Evolutionary conservation across 257 asterid genomes (phyloP).

Genomic region (Petunia secreta): DNA sequence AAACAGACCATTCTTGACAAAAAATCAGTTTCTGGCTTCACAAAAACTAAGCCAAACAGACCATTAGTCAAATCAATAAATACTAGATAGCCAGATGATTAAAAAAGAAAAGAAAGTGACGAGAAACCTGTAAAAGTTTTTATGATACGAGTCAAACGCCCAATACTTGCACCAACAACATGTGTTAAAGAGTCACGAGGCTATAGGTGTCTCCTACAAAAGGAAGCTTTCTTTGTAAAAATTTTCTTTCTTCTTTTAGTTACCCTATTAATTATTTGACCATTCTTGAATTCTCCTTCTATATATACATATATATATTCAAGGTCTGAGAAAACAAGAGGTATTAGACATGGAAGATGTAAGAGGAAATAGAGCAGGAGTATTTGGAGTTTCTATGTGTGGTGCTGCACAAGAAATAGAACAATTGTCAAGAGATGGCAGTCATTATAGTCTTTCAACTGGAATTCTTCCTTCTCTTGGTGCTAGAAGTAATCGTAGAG

Average conservation of each 20-base stretch:
- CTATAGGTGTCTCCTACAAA: neutral
- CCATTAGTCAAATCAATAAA: too few relatives aligned
- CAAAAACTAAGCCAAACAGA: too few relatives aligned
- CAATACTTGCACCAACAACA: neutral
- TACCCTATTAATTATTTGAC: neutral
- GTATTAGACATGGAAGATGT: slow-evolving; percentile 25
- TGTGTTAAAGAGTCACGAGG: neutral
- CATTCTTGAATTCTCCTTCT: neutral
- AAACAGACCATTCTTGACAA: too few relatives aligned
- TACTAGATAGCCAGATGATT: too few relatives aligned
- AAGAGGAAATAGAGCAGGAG: slow-evolving; percentile 22
- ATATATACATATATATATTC: neutral
- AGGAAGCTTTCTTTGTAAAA: neutral
- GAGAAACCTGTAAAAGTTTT: too few relatives aligned
- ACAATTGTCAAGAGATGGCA: slow-evolving; percentile 49
- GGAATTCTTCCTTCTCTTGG: slow-evolving; percentile 67
- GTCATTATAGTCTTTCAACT: slow-evolving; percentile 50
- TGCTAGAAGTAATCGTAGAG: slow-evolving; percentile 50
- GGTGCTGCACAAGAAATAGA: slow-evolving; percentile 50
- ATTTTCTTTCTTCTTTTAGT: neutral
- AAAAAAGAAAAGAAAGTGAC: too few relatives aligned
- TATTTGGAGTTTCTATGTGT: slow-evolving; percentile 52
- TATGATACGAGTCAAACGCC: neutral
- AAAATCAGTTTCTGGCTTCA: too few relatives aligned
- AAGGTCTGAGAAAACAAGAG: neutral